These are phyloP conservation scores for Ophiostoma tasmaniense DNA, from an alignment of 2,329 filamentous ascomycete genomes.

Conservation along the genomic window DNA sequence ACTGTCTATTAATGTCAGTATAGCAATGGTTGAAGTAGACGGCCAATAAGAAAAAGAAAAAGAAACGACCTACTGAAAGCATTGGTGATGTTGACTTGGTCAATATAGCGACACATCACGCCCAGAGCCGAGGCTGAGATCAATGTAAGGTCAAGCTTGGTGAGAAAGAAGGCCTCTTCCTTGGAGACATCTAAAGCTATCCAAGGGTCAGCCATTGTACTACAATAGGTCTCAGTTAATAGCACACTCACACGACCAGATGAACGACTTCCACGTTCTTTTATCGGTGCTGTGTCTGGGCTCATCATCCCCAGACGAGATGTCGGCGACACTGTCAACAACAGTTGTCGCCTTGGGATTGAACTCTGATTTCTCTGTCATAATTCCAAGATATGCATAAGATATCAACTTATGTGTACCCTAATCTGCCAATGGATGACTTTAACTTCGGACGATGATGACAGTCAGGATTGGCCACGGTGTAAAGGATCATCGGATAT, in stretches of 20 bases:
- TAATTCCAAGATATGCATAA: neutral
- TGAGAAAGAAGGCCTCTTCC: conserved; percentile 22
- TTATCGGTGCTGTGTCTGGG: conserved; percentile 21
- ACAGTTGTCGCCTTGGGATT: neutral
- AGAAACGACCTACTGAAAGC: conserved; percentile 19
- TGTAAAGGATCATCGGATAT: neutral
- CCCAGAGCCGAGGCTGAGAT: conserved; percentile 24
- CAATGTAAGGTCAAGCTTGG: conserved; percentile 25
- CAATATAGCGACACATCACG: conserved; percentile 25
- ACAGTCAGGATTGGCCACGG: neutral
- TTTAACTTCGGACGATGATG: neutral
- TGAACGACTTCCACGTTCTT: conserved; percentile 29
- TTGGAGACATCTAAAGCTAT: conserved; percentile 22
- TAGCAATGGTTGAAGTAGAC: too few species aligned
- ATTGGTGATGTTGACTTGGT: conserved; percentile 26
- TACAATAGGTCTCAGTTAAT: too few species aligned
- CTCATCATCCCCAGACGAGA: neutral
- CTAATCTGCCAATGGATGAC: neutral
- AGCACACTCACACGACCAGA: conserved; percentile 24
- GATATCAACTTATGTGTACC: neutral
- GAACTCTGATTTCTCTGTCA: neutral
- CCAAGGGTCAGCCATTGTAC: too few species aligned
- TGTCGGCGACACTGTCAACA: neutral
- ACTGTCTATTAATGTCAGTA: conserved; percentile 16
- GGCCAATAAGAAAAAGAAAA: neutral